phyloP scores from a whole-genome alignment of 1,139 yeast genomes.

The Geotrichum restrictum region DNA sequence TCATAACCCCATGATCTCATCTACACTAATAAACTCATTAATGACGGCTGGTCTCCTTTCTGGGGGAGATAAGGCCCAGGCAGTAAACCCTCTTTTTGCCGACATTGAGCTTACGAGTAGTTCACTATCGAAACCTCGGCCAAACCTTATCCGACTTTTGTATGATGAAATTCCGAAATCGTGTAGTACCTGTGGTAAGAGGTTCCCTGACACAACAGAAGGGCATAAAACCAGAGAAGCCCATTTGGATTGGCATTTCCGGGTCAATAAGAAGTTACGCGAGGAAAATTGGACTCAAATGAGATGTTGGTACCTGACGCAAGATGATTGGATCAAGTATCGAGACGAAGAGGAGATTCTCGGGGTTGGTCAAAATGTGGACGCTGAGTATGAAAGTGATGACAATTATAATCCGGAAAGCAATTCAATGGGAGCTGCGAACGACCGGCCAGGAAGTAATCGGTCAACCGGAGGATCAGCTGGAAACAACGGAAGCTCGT shows the following conservation, averaged over 20 bases:
- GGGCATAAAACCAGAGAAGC: conserved; percentile 55
- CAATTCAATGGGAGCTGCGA: conserved; percentile 12
- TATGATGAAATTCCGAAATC: conserved; percentile 67
- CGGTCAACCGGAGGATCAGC: conserved; percentile 17
- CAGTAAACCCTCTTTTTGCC: conserved; percentile 15
- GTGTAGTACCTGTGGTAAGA: conserved; percentile 85
- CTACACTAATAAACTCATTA: conserved; percentile 15
- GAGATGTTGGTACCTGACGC: conserved; percentile 78
- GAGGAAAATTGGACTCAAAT: conserved; percentile 53
- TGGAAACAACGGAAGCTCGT: not conserved
- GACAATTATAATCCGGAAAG: conserved; percentile 26
- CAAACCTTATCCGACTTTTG: conserved; percentile 40
- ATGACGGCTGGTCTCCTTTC: conserved; percentile 18
- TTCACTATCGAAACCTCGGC: conserved; percentile 35
- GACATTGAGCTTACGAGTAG: conserved; percentile 33
- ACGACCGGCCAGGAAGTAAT: conserved; percentile 14
- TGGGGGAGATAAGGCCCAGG: conserved; percentile 1
- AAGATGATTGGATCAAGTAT: conserved; percentile 69
- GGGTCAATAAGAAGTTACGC: conserved; percentile 76
- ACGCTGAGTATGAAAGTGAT: conserved; percentile 23
- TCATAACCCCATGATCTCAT: conserved; percentile 1
- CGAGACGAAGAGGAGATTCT: conserved; percentile 57
- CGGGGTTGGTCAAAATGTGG: conserved; percentile 33
- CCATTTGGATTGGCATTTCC: conserved; percentile 95
- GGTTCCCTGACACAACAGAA: conserved; percentile 62